Evolutionary conservation across 176 grass and related monocot genomes (phyloP), one percentile per base, ranked within the genome.

Genomic region (Raddia guianensis): DNA sequence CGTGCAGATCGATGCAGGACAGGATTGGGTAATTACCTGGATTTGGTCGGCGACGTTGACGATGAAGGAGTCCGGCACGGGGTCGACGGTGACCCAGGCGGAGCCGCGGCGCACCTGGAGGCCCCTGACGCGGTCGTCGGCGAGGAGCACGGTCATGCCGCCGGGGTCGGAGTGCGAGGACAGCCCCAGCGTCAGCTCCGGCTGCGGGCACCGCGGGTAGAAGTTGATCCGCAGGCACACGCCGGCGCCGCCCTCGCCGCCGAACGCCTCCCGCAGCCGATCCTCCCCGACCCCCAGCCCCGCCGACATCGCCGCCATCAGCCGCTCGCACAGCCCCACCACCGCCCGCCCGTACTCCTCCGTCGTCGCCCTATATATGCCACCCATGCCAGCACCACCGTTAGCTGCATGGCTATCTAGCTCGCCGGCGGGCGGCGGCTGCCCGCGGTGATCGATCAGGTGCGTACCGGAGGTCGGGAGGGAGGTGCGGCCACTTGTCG

Each of bases 41-140:
- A 94, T 98, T 42, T 98, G 95, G 75, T 98, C 95, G 5, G 90
- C 95, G 48, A 98, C 69, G 76, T 98, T 94, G 79, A 98, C 48
- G 81, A 98, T 87, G 83, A 98, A 86, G 0, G 95, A 80, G 69
- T 86, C 90, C 18, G 87, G 87, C 5, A 87, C 18, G 21, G 90
- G 88, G 15, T 81, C 59, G n/a, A 92, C 90, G 32, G 83, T 89
- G 77, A 94, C 70, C 95, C 95, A 98, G 0, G 51, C 66, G 12
- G 52, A 81, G 44, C 46, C 48, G 64, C 50, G 85, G 10, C 73
- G 86, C 5, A 98, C 90, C 76, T 98, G 95, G 16, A 98, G 88
- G 0, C 95, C 92, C 18, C 50, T 48, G 34, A 98, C 92, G 33
- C n/a, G 83, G 32, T 98, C 90, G 47, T 98, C 90, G 12, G 76